Percentiles rank a stretch among this genome's conserved stretches.
These are phyloP conservation scores for Boletus reticuloceps DNA, from an alignment of 768 basidiomycete genomes.

Conservation along the genomic window DNA sequence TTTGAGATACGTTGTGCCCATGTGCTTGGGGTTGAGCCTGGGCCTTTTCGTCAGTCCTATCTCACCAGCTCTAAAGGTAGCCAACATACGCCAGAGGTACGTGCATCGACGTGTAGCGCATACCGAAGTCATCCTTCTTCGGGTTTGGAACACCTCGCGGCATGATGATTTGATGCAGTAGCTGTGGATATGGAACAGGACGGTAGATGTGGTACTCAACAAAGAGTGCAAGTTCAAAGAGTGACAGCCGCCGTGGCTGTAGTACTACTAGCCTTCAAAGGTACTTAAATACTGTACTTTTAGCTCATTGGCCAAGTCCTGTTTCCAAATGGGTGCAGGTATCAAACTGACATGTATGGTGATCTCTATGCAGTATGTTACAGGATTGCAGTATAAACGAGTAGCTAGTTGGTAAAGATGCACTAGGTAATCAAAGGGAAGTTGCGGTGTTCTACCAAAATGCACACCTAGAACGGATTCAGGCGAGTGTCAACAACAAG, in stretches of 20 bases:
- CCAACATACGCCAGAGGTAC: conserved; percentile 68
- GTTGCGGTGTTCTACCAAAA: conserved; percentile 56
- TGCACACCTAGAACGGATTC: conserved; percentile 51
- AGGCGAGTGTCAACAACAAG: background rate
- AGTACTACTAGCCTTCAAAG: too few relatives aligned
- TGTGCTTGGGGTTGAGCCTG: conserved; percentile 80
- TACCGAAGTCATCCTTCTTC: conserved; percentile 76
- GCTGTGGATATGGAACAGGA: background rate
- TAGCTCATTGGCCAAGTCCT: too few relatives aligned
- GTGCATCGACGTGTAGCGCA: conserved; percentile 78
- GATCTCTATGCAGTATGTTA: conserved; percentile 20
- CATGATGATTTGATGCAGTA: conserved; percentile 40
- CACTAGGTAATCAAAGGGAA: conserved; percentile 1
- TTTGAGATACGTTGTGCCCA: conserved; percentile 75
- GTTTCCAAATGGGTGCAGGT: conserved; percentile 14
- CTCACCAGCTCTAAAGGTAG: background rate
- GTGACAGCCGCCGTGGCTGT: too few relatives aligned
- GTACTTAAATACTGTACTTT: too few relatives aligned
- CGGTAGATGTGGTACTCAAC: background rate
- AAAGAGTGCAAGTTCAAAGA: background rate
- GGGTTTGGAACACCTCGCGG: conserved; percentile 81
- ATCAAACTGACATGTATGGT: background rate
- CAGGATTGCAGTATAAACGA: conserved; percentile 17
- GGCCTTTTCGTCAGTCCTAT: conserved; percentile 10
- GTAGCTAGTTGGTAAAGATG: conserved; percentile 3